Evolutionary conservation across 2,329 filamentous ascomycete genomes (phyloP), one percentile per base, ranked within the genome.

Genomic region (Arthrobotrys conoides): DNA sequence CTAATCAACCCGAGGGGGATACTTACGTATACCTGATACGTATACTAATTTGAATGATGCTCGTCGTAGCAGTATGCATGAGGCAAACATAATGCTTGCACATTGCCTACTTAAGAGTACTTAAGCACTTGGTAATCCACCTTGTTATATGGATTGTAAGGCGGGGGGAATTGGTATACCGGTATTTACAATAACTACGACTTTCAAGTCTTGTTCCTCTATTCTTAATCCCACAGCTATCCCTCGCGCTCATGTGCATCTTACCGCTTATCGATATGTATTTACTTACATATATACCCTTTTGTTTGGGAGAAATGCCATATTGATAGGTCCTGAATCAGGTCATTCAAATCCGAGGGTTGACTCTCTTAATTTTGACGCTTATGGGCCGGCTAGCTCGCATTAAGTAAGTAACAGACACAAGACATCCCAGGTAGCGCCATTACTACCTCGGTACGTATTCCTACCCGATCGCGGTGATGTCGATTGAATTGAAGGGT

Each of bases 371-470:
- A 36, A 27, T n/a, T 55, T 33, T 16, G 51, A 55, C 24, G n/a
- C n/a, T 18, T 8, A n/a, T 38, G 33, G 18, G n/a, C 44, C 44
- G n/a, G 20, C 10, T 51, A 20, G 6, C 48, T 5, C 4, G 20
- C n/a, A 24, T 24, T 6, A 61, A 33, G 3, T 36, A 14, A 22
- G 55, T 20, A 59, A 16, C 33, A 41, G 20, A 24, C 24, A 44
- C 16, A 27, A 6, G 24, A 27, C 9, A 20, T 12, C n/a, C 36
- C 36, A 36, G 53, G 9, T 61, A 27, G 36, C 33, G 9, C 27
- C 57, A 5, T 22, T 30, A 38, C 8, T 36, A 59, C 53, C 30
- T 38, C 53, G 44, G 53, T 30, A 30, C 27, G 30, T 61, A 61
- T 20, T 20, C 22, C 27, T 61, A 14, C 5, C 36, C 57, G n/a